Evolutionary conservation across 306 rosid species (phyloP), one percentile per base, ranked within the genome.

Genomic region (Geum urbanum): DNA sequence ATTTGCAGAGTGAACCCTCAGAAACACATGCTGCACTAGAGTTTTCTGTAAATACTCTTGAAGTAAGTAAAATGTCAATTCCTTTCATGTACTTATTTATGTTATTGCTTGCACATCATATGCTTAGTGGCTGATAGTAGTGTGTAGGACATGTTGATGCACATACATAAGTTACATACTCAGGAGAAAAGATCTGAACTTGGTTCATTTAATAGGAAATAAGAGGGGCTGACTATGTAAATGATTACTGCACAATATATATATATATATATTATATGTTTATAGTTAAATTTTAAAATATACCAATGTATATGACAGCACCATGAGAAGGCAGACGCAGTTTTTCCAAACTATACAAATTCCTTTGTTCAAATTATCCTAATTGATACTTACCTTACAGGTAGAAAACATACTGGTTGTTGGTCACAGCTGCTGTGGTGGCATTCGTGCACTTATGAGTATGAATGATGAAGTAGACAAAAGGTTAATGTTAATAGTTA

Each of bases 381-480:
- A 50, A 67, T 15, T 7, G 37, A 11, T 53, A 62, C 41, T 32
- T 75, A 48, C 15, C n/a, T 80, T 80, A 62, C 74, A 94, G 99
- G 96, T 94, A 50, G 89, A 88, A 74, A 88, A 94, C 79, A 77
- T 94, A 66, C 71, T 94, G 19, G 91, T 94, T 74, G 88, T 91
- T 74, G 97, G 99, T 66, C 99, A 94, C 81, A 94, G 99, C 83
- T 82, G 97, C 83, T 94, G 99, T 63, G 99, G 99, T 39, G 99
- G 99, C 66, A 94, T 94, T 74, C 96, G 84, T 50, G 99, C 99
- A 66, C 96, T 94, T 49, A 91, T 94, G 99, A 71, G 97, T 53
- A 85, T 94, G 94, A 69, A 88, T 74, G 95, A 91, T 65, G 88
- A 84, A 67, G 87, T 27, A 53, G 65, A 68, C 49, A 66, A 84